Conservation (phyloP, 2,329 filamentous ascomycete species). For the Cercospora brassicicola region DNA sequence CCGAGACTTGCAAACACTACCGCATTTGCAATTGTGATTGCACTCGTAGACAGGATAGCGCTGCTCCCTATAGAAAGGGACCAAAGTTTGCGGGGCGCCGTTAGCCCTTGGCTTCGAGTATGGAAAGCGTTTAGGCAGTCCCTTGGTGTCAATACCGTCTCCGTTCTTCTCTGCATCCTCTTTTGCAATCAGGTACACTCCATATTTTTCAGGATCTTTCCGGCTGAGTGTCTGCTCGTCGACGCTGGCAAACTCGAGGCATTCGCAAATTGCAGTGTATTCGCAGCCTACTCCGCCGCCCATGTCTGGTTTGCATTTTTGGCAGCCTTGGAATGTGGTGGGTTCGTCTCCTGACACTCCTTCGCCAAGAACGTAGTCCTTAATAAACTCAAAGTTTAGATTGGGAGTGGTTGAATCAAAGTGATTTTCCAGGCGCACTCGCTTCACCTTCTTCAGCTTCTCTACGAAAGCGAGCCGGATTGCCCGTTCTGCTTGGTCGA, state of each 20-base stretch:
- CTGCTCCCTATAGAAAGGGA: slow-evolving; percentile 46
- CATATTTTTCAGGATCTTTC: slow-evolving; percentile 26
- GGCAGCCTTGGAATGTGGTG: slow-evolving; percentile 65
- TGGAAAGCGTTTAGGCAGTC: slow-evolving; percentile 58
- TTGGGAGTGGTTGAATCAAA: slow-evolving; percentile 59
- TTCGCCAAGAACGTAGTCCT: slow-evolving; percentile 58
- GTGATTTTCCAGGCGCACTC: slow-evolving; percentile 53
- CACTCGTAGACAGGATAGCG: slow-evolving; percentile 72
- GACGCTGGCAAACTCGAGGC: slow-evolving; percentile 63
- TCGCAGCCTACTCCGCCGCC: slow-evolving; percentile 60
- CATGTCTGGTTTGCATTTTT: slow-evolving; percentile 58
- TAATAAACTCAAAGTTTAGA: slow-evolving; percentile 67
- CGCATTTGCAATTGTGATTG: slow-evolving; percentile 69
- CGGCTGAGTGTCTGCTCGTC: slow-evolving; percentile 42
- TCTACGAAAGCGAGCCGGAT: slow-evolving; percentile 45
- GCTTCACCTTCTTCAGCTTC: slow-evolving; percentile 33
- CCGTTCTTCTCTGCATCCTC: slow-evolving; percentile 29
- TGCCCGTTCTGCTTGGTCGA: slow-evolving; percentile 36
- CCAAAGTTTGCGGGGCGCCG: slow-evolving; percentile 31
- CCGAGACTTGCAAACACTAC: slow-evolving; percentile 65
- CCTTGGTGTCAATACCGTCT: slow-evolving; percentile 34
- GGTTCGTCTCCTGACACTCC: slow-evolving; percentile 62
- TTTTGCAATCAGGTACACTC: slow-evolving; percentile 22
- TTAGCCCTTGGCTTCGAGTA: slow-evolving; percentile 51
- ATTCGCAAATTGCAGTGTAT: slow-evolving; percentile 63